Evolutionary conservation across 768 basidiomycete genomes (phyloP).

Genomic region (Pleurotus tuber-regium): DNA sequence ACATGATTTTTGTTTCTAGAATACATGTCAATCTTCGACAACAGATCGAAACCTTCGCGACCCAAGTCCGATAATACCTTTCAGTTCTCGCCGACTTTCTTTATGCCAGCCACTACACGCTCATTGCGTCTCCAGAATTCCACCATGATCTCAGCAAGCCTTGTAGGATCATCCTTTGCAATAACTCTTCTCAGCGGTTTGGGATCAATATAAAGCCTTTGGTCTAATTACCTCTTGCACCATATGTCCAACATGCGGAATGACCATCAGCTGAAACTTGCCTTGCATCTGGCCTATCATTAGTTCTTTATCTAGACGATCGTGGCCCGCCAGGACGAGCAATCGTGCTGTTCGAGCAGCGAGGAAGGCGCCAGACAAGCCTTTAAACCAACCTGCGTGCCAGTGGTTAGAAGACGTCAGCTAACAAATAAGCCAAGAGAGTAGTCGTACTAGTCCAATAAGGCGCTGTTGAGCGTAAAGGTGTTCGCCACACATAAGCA

Average conservation of each 20-base stretch:
- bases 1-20: too few species aligned
- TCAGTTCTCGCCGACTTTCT: slow-evolving; percentile 51
- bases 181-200: too few species aligned
- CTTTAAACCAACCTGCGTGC: slow-evolving; percentile 82
- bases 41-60: not conserved
- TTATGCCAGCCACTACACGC: slow-evolving; percentile 56
- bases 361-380: slow-evolving; percentile 80
- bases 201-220: too few species aligned
- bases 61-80: not conserved
- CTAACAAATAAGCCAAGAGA: not conserved
- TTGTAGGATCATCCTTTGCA: slow-evolving; percentile 86
- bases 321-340: slow-evolving; percentile 89
- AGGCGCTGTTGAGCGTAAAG: slow-evolving; percentile 78
- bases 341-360: slow-evolving; percentile 76
- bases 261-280: slow-evolving; percentile 92
- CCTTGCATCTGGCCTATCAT: slow-evolving; percentile 98
- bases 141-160: slow-evolving; percentile 74
- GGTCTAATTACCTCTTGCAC: slow-evolving; percentile 77
- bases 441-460: slow-evolving; percentile 79
- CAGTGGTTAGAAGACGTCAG: not conserved
- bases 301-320: slow-evolving; percentile 86
- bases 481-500: slow-evolving; percentile 77
- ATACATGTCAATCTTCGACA: too few species aligned
- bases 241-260: slow-evolving; percentile 88
- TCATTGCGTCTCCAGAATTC: slow-evolving; percentile 95